Base-by-base conservation (phyloP, 345 rosid genomes). In the Camelina sativa region DNA sequence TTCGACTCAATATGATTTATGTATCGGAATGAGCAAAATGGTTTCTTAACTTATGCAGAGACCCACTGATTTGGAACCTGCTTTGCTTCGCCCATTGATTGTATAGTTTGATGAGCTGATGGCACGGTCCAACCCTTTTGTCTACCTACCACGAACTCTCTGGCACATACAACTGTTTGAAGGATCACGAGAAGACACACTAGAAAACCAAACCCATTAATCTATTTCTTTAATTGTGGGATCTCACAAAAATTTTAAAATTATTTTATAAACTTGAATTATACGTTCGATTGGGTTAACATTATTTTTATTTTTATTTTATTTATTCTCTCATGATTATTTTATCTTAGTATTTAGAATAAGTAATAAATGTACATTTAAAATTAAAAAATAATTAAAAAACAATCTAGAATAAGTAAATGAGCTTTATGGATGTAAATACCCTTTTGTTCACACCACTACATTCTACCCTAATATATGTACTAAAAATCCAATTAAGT, bases 31-130 rank as follows among this genome's bases (percentile, higher is more conserved):
- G 16, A 70, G 66, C 11, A 47, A 37, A 60, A 12, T 61, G 13
- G 40, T 60, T 58, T 70, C 23, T 7, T 44, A 68, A 59, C 74
- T 71, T 69, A 69, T 65, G 9, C 32, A 57, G 20, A 30, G 65
- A 69, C 56, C 46, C 57, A 19, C n/a, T 44, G 55, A 30, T 57
- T 32, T 56, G 44, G 44, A 69, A 69, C 44, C 43, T 59, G 22
- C 47, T 58, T 59, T 58, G 54, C 35, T 58, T 43, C 16, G 74
- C 56, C 55, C 65, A 44, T 8, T 69, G 74, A 44, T 13, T 44
- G 50, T 44, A 44, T 15, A 44, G 34, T 46, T 58, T 70, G 74
- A 59, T 48, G 40, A 40, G 51, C 51, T 23, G 62, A 61, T 56
- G 22, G 35, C 15, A 52, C 62, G 28, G 44, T 72, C 69, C 62